A percentile compares a stretch with the other conserved stretches of the same genome.
These are phyloP conservation scores for Arabis alpina DNA, from an alignment of 345 rosid species.

Conservation along the genomic window DNA sequence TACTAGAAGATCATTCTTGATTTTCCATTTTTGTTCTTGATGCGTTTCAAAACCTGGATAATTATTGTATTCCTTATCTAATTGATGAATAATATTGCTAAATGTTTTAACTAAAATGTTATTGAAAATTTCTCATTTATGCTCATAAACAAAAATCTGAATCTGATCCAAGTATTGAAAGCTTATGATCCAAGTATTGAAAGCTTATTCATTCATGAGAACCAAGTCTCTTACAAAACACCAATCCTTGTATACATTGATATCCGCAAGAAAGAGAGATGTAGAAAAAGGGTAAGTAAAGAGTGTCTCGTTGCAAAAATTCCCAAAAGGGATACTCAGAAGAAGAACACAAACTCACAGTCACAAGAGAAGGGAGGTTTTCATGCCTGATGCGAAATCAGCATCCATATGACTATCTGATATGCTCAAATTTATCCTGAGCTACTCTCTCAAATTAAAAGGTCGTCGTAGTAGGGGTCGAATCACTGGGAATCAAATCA, in stretches of 20 bases:
- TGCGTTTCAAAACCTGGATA: not conserved
- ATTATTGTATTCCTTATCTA: too few species aligned
- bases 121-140: too few species aligned
- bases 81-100: too few species aligned
- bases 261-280: conserved; percentile 1
- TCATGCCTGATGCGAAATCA: conserved; percentile 30
- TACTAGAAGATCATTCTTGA: not conserved
- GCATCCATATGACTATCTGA: conserved; percentile 20
- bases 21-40: not conserved
- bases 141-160: not conserved
- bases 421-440: too few species aligned
- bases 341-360: conserved; percentile 36
- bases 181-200: not conserved
- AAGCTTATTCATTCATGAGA: conserved; percentile 16
- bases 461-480: too few species aligned
- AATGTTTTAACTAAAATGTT: too few species aligned
- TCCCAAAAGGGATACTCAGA: conserved; percentile 42
- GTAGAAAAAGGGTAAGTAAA: conserved; percentile 26
- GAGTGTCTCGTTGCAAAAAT: conserved; percentile 40
- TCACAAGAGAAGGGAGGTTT: conserved; percentile 29
- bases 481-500: too few species aligned
- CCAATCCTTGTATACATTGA: conserved; percentile 28
- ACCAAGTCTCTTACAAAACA: conserved; percentile 23
- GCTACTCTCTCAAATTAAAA: too few species aligned
- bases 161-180: not conserved